phyloP scores from a whole-genome alignment of 129 eudicot species.

The Scalesia atractyloides region DNA sequence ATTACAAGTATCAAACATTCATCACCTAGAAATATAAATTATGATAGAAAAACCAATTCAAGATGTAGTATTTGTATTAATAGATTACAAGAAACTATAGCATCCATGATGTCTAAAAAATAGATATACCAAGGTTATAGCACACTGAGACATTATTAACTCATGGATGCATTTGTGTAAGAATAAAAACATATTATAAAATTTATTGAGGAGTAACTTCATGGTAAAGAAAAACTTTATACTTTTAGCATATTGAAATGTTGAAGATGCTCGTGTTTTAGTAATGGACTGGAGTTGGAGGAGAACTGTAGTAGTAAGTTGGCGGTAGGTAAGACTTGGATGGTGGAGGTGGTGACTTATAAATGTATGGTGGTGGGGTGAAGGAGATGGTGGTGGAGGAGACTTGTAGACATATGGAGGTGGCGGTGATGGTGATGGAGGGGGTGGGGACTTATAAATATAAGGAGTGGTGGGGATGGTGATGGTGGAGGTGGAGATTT shows the following conservation, averaged over 20 bases:
- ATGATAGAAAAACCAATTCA: not conserved
- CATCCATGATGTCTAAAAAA: conserved; percentile 5
- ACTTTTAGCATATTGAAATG: not conserved
- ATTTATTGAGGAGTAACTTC: conserved; percentile 15
- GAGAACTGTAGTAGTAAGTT: conserved; percentile 25
- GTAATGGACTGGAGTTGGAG: conserved; percentile 30
- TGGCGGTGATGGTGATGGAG: conserved; percentile 14
- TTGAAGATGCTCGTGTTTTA: not conserved
- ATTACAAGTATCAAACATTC: not conserved
- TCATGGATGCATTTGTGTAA: conserved; percentile 16
- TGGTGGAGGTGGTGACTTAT: conserved; percentile 5
- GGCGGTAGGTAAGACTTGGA: conserved; percentile 17
- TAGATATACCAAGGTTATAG: conserved; percentile 18
- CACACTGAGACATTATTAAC: conserved; percentile 18
- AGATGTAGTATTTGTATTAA: not conserved
- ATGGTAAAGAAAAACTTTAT: not conserved
- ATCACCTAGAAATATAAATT: not conserved
- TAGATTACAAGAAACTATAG: conserved; percentile 15
- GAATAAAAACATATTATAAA: conserved; percentile 12
- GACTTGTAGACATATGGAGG: conserved; percentile 13
- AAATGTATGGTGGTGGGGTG: conserved; percentile 1
- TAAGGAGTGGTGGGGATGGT: conserved; percentile 18
- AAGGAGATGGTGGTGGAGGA: conserved; percentile 10
- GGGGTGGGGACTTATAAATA: conserved; percentile 15
- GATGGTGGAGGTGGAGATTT: conserved; percentile 2